A percentile compares a stretch with the other conserved stretches of the same genome.
phyloP scores from a whole-genome alignment of 306 rosid species.

The Delonix regia region DNA sequence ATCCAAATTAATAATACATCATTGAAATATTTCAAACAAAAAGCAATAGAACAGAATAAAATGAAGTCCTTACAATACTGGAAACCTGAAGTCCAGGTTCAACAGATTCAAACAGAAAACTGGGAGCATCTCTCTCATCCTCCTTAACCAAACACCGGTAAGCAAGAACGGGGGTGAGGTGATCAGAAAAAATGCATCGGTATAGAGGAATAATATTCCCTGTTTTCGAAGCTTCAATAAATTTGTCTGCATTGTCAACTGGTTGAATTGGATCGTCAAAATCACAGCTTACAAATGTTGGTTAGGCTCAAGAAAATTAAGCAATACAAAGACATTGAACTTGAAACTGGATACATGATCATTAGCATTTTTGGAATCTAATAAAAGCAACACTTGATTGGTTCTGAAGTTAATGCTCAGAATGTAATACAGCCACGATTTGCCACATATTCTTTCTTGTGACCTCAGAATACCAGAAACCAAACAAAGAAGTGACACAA shows the following conservation, averaged over 20 bases:
- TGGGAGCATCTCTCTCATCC: conserved; percentile 95
- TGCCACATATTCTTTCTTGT: neutral
- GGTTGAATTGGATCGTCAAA: conserved; percentile 32
- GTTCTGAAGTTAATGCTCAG: neutral
- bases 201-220: conserved; percentile 86
- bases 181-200: conserved; percentile 85
- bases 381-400: neutral
- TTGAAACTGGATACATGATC: neutral
- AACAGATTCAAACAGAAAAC: conserved; percentile 87
- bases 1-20: conserved; percentile 19
- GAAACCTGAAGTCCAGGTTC: conserved; percentile 82
- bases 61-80: conserved; percentile 55
- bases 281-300: neutral
- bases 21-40: conserved; percentile 3
- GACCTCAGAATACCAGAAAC: neutral
- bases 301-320: neutral
- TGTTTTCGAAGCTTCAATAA: conserved; percentile 73
- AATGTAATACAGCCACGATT: neutral
- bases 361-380: neutral
- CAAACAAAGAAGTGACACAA: neutral
- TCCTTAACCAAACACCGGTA: conserved; percentile 96
- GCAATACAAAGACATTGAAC: neutral
- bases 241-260: conserved; percentile 68
- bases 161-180: conserved; percentile 92
- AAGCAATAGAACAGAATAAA: neutral